Percentiles rank a stretch among this genome's conserved stretches.
These are phyloP conservation scores for Phanerochaete carnosa DNA, from an alignment of 768 basidiomycete genomes.

Conservation along the genomic window DNA sequence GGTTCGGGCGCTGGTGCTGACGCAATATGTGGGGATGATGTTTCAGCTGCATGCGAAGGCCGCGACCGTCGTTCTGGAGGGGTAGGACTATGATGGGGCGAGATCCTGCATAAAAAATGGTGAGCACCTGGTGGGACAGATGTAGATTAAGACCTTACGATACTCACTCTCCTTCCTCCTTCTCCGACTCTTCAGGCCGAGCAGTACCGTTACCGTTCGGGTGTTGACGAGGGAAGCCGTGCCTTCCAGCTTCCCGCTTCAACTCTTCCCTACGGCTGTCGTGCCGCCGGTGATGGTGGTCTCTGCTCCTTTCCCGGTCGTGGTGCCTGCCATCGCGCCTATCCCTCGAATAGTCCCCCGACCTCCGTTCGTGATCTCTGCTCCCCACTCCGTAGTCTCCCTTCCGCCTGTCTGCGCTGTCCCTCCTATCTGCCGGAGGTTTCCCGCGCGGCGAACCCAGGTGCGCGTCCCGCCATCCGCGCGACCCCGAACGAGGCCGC, in stretches of 20 bases:
- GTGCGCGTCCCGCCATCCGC: constrained; percentile 70
- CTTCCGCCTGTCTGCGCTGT: constrained; percentile 26
- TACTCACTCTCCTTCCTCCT: constrained; percentile 94
- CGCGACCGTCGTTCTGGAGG: neutral
- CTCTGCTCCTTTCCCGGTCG: constrained; percentile 22
- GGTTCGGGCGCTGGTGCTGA: constrained; percentile 26
- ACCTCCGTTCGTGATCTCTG: constrained; percentile 35
- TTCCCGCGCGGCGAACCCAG: constrained; percentile 36
- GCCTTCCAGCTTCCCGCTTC: neutral
- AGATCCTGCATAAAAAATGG: constrained; percentile 48
- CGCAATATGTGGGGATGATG: constrained; percentile 12
- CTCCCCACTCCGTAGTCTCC: constrained; percentile 28
- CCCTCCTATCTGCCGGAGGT: constrained; percentile 30
- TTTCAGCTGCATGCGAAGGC: constrained; percentile 23
- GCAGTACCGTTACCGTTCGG: constrained; percentile 9
- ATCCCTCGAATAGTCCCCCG: constrained; percentile 23
- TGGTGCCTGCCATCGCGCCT: constrained; percentile 34
- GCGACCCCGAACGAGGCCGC: constrained; percentile 49
- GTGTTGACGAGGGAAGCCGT: constrained; percentile 5
- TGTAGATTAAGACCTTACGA: constrained; percentile 24
- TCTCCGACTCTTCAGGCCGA: constrained; percentile 49
- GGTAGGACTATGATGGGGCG: constrained; percentile 45
- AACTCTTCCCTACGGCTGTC: constrained; percentile 21
- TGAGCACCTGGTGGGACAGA: constrained; percentile 1
- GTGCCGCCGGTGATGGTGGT: constrained; percentile 28